Evolutionary conservation across 352 stramenopile species (phyloP).

Genomic region (Phytophthora meadii): DNA sequence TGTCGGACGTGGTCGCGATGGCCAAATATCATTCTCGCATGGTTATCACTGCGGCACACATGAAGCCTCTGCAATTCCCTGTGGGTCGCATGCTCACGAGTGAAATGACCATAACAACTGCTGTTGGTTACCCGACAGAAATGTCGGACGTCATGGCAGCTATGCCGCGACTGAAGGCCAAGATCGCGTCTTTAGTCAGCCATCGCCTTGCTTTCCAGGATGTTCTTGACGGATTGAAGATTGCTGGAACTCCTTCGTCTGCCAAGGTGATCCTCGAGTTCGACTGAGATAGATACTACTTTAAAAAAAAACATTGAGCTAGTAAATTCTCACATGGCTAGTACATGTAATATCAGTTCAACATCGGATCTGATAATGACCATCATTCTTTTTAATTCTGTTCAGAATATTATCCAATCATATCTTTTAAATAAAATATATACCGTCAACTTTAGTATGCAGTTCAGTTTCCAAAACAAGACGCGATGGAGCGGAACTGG

Average conservation of each 20-base stretch:
- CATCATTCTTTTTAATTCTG: conserved; percentile 7
- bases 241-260: conserved; percentile 31
- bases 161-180: conserved; percentile 27
- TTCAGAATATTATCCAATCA: conserved; percentile 13
- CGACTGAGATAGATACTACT: conserved; percentile 10
- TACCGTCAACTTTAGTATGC: too few species aligned
- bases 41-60: conserved; percentile 30
- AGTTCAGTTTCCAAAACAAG: too few species aligned
- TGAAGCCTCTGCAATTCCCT: conserved; percentile 30
- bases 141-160: conserved; percentile 31
- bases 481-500: conserved; percentile 20
- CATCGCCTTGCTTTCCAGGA: conserved; percentile 33
- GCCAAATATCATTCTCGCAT: conserved; percentile 31
- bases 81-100: conserved; percentile 33
- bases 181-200: conserved; percentile 35
- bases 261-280: conserved; percentile 39
- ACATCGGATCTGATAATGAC: conserved; percentile 9
- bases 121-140: conserved; percentile 32
- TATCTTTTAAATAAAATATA: too few species aligned
- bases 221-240: conserved; percentile 28
- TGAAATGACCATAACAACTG: conserved; percentile 39
- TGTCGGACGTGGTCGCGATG: conserved; percentile 28
- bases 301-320: background rate
- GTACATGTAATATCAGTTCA: too few species aligned
- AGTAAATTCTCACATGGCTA: too few species aligned